Base-by-base conservation (phyloP, 2,329 filamentous ascomycete species). In the Ophiostoma perfectum region DNA sequence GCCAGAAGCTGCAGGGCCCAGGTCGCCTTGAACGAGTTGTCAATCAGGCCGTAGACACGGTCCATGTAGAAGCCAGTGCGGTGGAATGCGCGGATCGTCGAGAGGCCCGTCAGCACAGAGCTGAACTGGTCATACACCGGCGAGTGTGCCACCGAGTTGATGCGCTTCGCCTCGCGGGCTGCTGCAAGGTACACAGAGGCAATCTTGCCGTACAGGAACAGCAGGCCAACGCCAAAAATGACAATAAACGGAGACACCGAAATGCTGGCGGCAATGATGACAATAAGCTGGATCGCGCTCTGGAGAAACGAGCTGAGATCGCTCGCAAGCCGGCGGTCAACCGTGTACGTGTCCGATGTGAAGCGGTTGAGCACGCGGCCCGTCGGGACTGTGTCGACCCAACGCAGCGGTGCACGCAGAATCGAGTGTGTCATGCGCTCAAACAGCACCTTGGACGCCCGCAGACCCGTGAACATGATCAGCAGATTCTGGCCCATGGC, bases 361-460 rank as follows among this genome's bases (percentile, higher is more conserved):
- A 81, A 81, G 5, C 80, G 77, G 72, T 81, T 81, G 55, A 81
- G 72, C 42, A 81, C 76, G n/a, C 79, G 76, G 5, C 80, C 80
- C 0, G 77, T 73, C 4, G 80, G 79, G 0, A 78, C 73, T 0
- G 77, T 79, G 69, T 81, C 79, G 14, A 79, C 73, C 77, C 77
- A 79, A 49, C 76, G 74, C 11, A 81, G 73, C 9, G 79, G 79
- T 6, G 79, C 79, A 7, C 76, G 75, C 12, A 81, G 75, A 39
- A 81, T 76, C 3, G 76, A 73, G 63, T 76, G 74, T 7, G 74
- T 75, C 74, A 79, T 77, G 14, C 72, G 70, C 69, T 77, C 73
- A 69, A 78, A 78, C 8, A 78, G 71, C 0, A 71, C 71, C 38
- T 71, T 73, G 1, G 76, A 74, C 0, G 77, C 76, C 14, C 73